Evolutionary conservation across 2,329 filamentous ascomycete species (phyloP).

Genomic region (Grosmannia serpens): DNA sequence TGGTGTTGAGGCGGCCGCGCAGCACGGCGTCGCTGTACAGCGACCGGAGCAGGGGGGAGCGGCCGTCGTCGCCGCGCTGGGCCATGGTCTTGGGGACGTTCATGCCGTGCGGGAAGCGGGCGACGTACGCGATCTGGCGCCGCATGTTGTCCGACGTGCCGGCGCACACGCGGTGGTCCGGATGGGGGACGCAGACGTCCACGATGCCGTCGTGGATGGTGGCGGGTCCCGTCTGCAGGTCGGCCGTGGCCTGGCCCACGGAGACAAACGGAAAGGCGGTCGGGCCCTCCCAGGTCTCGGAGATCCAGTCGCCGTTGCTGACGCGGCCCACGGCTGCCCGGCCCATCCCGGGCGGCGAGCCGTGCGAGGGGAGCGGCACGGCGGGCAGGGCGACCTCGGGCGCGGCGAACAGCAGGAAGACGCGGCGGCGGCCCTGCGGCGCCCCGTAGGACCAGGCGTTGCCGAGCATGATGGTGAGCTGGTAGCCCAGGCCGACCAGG

Average conservation of each 20-base stretch:
- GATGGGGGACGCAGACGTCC: conserved; percentile 50
- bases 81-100: conserved; percentile 36
- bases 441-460: conserved; percentile 61
- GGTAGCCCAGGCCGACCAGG: conserved; percentile 67
- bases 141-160: conserved; percentile 28
- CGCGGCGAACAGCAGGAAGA: conserved; percentile 63
- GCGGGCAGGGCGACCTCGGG: conserved; percentile 48
- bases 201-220: conserved; percentile 47
- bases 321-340: conserved; percentile 37
- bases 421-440: conserved; percentile 50
- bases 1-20: conserved; percentile 8
- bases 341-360: conserved; percentile 25
- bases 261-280: conserved; percentile 51
- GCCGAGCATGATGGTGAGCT: conserved; percentile 54
- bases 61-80: conserved; percentile 19
- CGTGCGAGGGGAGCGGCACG: conserved; percentile 50
- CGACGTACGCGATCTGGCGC: conserved; percentile 43
- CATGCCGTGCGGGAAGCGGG: conserved; percentile 43
- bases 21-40: conserved; percentile 24
- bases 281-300: conserved; percentile 29
- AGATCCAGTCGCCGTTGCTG: conserved; percentile 50
- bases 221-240: conserved; percentile 36
- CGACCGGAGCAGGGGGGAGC: conserved; percentile 23
- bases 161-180: conserved; percentile 52
- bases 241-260: conserved; percentile 39